These are phyloP conservation scores for Marasmius tenuissimus DNA, from an alignment of 1,284 basidiomycete genomes.

Conservation along the genomic window DNA sequence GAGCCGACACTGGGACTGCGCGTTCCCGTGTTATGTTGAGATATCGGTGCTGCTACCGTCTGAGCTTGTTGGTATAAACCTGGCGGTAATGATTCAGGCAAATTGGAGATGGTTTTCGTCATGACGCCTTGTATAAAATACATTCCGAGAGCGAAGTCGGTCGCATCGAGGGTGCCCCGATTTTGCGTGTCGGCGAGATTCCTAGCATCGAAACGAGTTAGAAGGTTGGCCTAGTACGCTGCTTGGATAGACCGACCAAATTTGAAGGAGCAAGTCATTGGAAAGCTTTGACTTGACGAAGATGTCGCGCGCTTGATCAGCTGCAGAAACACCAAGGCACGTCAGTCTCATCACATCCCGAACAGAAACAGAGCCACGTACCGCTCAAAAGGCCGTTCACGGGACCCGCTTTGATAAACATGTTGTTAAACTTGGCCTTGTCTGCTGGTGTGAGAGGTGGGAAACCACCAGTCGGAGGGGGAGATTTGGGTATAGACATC, in stretches of 20 bases:
- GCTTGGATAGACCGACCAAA: conserved; percentile 64
- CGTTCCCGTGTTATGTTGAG: conserved; percentile 61
- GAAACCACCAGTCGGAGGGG: conserved; percentile 45
- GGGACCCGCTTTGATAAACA: conserved; percentile 78
- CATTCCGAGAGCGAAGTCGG: conserved; percentile 98
- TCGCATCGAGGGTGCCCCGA: conserved; percentile 85
- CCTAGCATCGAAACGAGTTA: conserved; percentile 45
- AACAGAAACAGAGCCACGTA: conserved; percentile 30
- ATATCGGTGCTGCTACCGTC: conserved; percentile 38
- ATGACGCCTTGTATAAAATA: conserved; percentile 92
- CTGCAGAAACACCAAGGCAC: conserved; percentile 36
- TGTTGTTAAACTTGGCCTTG: conserved; percentile 76
- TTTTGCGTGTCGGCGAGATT: conserved; percentile 93
- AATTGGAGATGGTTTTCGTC: conserved; percentile 73
- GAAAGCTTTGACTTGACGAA: conserved; percentile 93
- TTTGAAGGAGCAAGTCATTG: conserved; percentile 88
- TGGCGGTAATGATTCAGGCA: conserved; percentile 84
- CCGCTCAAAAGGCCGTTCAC: conserved; percentile 76
- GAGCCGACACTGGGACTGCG: conserved; percentile 46
- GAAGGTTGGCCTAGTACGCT: conserved; percentile 4
- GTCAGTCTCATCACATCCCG: conserved; percentile 4
- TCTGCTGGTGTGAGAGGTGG: conserved; percentile 78
- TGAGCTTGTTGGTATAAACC: conserved; percentile 87
- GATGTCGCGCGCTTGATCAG: conserved; percentile 89
- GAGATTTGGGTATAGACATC: conserved; percentile 59